phyloP scores from a whole-genome alignment of 768 basidiomycete genomes.

The Boletus sp. region DNA sequence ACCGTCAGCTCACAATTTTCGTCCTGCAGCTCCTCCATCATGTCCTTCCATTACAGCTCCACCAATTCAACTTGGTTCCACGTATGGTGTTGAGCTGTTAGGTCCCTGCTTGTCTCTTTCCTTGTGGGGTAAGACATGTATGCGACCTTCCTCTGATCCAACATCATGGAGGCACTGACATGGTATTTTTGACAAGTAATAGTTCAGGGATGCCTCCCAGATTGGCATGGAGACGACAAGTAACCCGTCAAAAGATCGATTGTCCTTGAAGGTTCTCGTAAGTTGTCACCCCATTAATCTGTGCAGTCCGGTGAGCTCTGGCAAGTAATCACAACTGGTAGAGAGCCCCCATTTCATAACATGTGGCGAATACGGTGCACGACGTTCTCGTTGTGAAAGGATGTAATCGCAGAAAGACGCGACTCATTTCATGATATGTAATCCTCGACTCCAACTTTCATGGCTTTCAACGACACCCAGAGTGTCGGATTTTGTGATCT shows the following conservation, averaged over 20 bases:
- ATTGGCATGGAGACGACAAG: background rate
- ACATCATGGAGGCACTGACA: background rate
- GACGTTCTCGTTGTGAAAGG: no score
- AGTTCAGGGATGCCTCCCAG: no score
- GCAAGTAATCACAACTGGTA: no score
- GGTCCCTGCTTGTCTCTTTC: slow-evolving; percentile 5
- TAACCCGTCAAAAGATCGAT: background rate
- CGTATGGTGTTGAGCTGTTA: slow-evolving; percentile 10
- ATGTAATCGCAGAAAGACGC: no score
- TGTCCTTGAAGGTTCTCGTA: background rate
- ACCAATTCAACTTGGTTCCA: background rate
- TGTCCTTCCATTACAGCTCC: background rate
- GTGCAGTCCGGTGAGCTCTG: no score
- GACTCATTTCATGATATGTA: no score
- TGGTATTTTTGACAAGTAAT: background rate
- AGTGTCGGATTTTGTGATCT: no score
- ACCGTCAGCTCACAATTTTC: background rate
- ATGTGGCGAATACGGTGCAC: no score
- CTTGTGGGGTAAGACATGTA: slow-evolving; percentile 12
- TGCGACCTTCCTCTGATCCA: background rate
- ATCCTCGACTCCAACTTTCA: no score
- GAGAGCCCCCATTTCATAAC: no score
- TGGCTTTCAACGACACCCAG: no score
- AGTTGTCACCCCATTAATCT: no score
- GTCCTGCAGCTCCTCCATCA: background rate